Evolutionary conservation across 2,329 filamentous ascomycete genomes (phyloP).

Genomic region (Penicillium sp.): DNA sequence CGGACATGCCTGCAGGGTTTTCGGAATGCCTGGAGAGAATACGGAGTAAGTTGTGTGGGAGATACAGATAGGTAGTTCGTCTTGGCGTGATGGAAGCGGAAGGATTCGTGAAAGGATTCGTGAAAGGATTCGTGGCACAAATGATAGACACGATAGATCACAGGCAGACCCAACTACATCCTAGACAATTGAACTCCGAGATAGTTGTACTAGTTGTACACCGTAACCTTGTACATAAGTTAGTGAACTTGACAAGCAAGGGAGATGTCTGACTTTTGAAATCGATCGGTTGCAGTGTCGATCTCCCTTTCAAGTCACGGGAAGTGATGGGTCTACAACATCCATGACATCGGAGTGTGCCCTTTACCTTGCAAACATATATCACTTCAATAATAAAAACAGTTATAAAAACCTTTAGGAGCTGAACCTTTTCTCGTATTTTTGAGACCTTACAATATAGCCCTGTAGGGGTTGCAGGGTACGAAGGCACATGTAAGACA

Average conservation of each 20-base stretch:
- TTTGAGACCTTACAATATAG: background rate
- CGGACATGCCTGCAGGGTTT: conserved; percentile 18
- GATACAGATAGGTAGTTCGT: background rate
- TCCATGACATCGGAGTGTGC: conserved; percentile 9
- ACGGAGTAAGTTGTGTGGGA: background rate
- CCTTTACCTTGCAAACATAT: conserved; percentile 5
- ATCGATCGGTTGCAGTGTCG: background rate
- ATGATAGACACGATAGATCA: background rate
- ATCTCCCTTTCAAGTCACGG: background rate
- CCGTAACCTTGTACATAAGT: background rate
- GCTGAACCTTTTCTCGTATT: background rate
- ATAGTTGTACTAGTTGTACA: background rate
- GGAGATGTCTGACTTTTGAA: background rate
- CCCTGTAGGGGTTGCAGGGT: background rate
- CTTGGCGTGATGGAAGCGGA: conserved; percentile 13
- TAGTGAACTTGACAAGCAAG: conserved; percentile 12
- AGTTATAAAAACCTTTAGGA: background rate
- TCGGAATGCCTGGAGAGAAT: conserved; percentile 15
- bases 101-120: conserved; percentile 4
- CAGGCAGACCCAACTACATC: background rate
- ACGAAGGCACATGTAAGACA: background rate
- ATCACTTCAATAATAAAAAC: background rate
- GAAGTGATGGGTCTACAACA: background rate
- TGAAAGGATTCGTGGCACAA: conserved; percentile 3
- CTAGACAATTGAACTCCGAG: background rate